Evolutionary conservation across 495 filamentous ascomycete species (phyloP).

Genomic region (Neurospora terricola): DNA sequence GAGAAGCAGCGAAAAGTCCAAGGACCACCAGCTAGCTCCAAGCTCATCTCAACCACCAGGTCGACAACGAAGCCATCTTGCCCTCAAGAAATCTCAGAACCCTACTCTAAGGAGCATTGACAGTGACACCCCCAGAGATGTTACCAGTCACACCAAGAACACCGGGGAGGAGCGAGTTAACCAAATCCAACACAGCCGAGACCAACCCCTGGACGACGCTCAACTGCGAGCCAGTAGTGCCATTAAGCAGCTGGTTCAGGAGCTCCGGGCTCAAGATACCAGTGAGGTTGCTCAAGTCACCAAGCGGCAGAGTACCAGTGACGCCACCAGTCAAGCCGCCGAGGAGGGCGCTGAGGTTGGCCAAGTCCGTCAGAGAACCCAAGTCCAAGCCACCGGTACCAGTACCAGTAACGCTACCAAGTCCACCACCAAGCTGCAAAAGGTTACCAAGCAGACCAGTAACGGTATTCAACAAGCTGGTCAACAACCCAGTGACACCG

Average conservation of each 20-base stretch:
- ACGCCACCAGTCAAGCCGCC: neutral
- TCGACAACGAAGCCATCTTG: neutral
- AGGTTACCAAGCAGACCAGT: neutral
- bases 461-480: neutral
- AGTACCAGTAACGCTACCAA: neutral
- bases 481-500: neutral
- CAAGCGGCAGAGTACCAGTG: neutral
- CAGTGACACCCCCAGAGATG: neutral
- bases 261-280: neutral
- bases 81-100: neutral
- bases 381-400: neutral
- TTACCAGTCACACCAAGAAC: neutral
- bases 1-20: neutral
- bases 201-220: neutral
- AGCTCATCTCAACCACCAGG: neutral
- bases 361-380: neutral
- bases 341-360: neutral
- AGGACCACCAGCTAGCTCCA: neutral
- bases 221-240: neutral
- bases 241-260: neutral
- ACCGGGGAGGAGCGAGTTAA: neutral
- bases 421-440: neutral
- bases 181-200: neutral
- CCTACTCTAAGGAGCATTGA: neutral
- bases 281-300: neutral